A percentile compares a stretch with the other conserved stretches of the same genome.
Conservation (phyloP, 768 basidiomycete genomes). For the Amanita muscaria region DNA sequence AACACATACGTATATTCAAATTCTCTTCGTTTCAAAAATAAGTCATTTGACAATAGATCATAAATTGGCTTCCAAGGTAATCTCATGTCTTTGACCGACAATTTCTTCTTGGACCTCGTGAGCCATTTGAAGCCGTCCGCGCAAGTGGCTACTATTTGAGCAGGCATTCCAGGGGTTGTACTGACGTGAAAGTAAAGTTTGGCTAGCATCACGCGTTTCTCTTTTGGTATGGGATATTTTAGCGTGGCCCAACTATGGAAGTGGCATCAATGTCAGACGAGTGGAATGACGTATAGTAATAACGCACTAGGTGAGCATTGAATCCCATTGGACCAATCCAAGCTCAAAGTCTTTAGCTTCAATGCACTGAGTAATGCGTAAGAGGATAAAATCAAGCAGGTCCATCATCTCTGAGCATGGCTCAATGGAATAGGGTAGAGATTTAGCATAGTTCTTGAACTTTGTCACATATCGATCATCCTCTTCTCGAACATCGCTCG, state of each 20-base stretch:
- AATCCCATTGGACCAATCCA: conserved; percentile 75
- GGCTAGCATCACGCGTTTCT: conserved; percentile 62
- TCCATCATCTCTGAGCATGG: conserved; percentile 66
- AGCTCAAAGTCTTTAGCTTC: conserved; percentile 78
- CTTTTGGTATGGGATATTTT: conserved; percentile 81
- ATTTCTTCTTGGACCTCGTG: conserved; percentile 62
- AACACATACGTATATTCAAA: conserved; percentile 66
- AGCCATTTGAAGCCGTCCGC: conserved; percentile 53
- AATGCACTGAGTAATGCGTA: conserved; percentile 62
- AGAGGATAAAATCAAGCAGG: conserved; percentile 64
- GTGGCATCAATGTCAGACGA: conserved; percentile 6
- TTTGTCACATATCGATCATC: conserved; percentile 48
- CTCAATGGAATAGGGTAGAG: conserved; percentile 73
- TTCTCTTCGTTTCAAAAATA: conserved; percentile 70
- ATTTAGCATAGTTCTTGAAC: conserved; percentile 51
- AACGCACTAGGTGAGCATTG: conserved; percentile 63
- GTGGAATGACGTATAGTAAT: conserved; percentile 1
- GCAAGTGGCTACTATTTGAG: conserved; percentile 56
- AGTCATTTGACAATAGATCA: conserved; percentile 57
- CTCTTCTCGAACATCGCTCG: conserved; percentile 20
- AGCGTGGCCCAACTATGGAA: conserved; percentile 63
- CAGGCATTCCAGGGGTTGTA: conserved; percentile 69
- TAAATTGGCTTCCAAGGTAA: conserved; percentile 80
- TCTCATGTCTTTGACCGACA: conserved; percentile 69
- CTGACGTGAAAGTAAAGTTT: conserved; percentile 74